Base-by-base conservation (phyloP, 768 basidiomycete genomes). In the Tulasnella sp. region DNA sequence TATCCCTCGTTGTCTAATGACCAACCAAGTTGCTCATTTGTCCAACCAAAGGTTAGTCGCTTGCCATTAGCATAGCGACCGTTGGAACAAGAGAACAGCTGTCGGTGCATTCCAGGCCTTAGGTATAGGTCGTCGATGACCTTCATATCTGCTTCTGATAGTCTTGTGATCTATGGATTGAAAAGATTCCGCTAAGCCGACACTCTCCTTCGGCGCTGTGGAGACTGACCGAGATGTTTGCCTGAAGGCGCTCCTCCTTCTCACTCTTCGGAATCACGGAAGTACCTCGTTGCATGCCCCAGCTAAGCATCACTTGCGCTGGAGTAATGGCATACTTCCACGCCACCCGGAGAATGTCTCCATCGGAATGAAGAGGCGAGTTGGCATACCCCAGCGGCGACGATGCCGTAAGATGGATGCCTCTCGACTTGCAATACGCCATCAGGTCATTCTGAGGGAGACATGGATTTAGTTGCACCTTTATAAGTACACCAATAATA, bases 201-300 rank as follows among this genome's bases (percentile, higher is more conserved):
- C 11, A n/a, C 37, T 17, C 12, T 67, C 34, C 22, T 12, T 16
- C 12, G 32, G 29, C 19, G 66, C 12, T 19, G 3, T 5, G 17
- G 8, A 14, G 22, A 66, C 69, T 35, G 22, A 59, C 69, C 16
- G 29, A 29, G 14, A 70, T 29, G 34, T 70, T 70, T 41, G 26
- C 22, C 44, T 59, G 16, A 26, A 70, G 22, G 22, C 47, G 14
- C 42, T 32, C 80, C 77, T 89, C 83, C 73, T 88, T 83, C 32
- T 92, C 90, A 71, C 87, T 88, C 84, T 95, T 94, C 19, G 93
- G 93, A 76, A 94, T 92, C 73, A 94, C 89, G 9, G 88, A 88
- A 79, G 88, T 89, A 14, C 92, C 93, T 59, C 91, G 86, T 75
- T 88, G 78, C 41, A 80, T 85, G 16, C 87, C 89, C 92, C 92